Base-by-base conservation (phyloP, 2,329 filamentous ascomycete species). In the Colletotrichum aenigma region DNA sequence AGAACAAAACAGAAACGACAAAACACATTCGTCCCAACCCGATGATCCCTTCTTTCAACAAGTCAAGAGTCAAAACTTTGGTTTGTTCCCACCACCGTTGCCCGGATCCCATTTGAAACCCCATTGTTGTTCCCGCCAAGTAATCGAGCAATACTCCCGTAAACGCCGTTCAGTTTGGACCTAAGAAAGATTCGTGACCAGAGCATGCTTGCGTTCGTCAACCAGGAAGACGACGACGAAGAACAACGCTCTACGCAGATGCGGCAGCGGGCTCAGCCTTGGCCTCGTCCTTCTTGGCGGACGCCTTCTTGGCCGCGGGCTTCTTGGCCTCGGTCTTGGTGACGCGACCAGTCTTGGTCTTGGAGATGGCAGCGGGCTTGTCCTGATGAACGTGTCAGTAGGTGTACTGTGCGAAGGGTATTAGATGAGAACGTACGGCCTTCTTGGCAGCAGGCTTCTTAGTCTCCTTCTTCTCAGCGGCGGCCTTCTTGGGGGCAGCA, bases 271-370 rank as follows among this genome's bases (percentile, higher is more conserved):
- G 62, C 71, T 76, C 74, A 6, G 74, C 65, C 71, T 76, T 76
- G 48, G 74, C 16, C 74, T 76, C 74, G 65, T 76, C 82, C 79
- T 86, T 86, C 84, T 86, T 86, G 28, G 84, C 81, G 67, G 86
- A 81, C 77, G 82, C 82, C 84, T 89, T 87, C 83, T 87, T 88
- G 43, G 85, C 78, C 8, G 85, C 81, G 30, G 87, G 83, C 13
- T 86, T 84, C 85, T 88, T 88, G 82, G 88, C 86, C 48, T 89
- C 87, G 28, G 89, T 88, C 92, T 97, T 97, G 81, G 93, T 92
- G 81, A 97, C 94, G 79, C 95, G 94, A 65, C 95, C 95, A 70
- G 94, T 93, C 91, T 97, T 97, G 85, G 95, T 96, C 91, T 95
- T 96, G 84, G 90, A 91, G 68, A 96, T 87, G 65, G 93, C 89